phyloP scores from a whole-genome alignment of 768 basidiomycete species.

The Pleurotus cornucopiae region DNA sequence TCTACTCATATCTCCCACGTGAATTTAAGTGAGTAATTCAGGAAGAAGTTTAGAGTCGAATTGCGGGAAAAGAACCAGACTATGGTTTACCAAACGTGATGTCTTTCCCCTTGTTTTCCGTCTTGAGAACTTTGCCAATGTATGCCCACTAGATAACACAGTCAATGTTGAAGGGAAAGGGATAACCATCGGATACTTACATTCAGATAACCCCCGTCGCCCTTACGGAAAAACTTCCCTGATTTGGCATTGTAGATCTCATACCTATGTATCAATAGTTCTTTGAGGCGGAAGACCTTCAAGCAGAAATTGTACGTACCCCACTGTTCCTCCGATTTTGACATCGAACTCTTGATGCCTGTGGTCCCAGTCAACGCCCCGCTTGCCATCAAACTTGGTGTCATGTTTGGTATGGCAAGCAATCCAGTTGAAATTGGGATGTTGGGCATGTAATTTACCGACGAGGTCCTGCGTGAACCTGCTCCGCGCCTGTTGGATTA shows the following conservation, averaged over 20 bases:
- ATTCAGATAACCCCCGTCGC: slow-evolving; percentile 4
- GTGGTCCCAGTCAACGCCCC: slow-evolving; percentile 10
- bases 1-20: neutral
- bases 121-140: neutral
- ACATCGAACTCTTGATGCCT: slow-evolving; percentile 12
- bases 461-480: neutral
- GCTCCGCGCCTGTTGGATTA: neutral
- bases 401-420: slow-evolving; percentile 9
- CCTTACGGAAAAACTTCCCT: neutral
- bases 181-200: neutral
- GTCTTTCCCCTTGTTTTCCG: neutral
- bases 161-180: neutral
- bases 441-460: neutral
- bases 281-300: neutral
- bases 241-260: slow-evolving; percentile 8
- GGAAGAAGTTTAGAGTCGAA: neutral
- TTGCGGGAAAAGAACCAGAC: neutral
- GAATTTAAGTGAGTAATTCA: neutral
- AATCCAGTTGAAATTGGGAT: slow-evolving; percentile 11
- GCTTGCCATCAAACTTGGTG: slow-evolving; percentile 1
- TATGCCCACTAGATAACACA: neutral
- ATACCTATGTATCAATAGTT: neutral
- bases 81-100: neutral
- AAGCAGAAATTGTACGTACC: neutral
- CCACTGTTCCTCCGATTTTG: slow-evolving; percentile 9